Base-by-base conservation (phyloP, 2,329 filamentous ascomycete species). In the Cryphonectria japonica region DNA sequence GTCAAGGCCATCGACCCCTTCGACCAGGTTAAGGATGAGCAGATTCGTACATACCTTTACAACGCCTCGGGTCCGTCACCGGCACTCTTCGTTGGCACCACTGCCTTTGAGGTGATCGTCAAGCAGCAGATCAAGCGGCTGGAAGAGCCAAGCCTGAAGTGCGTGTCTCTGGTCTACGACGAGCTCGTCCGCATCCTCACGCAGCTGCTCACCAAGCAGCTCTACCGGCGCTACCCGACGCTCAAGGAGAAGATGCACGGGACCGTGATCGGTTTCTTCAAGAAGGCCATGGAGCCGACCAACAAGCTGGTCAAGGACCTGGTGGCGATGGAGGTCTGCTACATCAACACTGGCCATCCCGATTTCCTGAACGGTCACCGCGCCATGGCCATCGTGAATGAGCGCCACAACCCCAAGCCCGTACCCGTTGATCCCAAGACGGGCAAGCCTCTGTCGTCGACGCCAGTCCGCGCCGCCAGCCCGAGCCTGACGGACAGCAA, bases 51-150 rank as follows among this genome's bases (percentile, higher is more conserved):
- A 34, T 95, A 98, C 73, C 88, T 99, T 11, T 97, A 97, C 89
- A 99, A 99, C 88, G 98, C 96, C 34, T 98, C 96, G n/a, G 96
- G 96, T 79, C 96, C 96, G 41, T 97, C 95, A 1, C 96, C 96
- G 0, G 95, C 96, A 1, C 89, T 99, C 9, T 99, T 99, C 79
- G 96, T 99, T 41, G 96, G 96, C 69, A 98, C 96, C 9, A 97
- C 93, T 8, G 96, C 96, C n/a, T 99, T 99, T 77, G 96, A 99
- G 82, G 86, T 98, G 75, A 98, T 99, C 76, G 95, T 98, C 76
- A 99, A 98, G 87, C 94, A 98, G 81, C 95, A 99, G 82, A 99
- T 99, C 83, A 97, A 93, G 88, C 90, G 96, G 70, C 83, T 99
- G 67, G 96, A 99, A 82, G 96, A 99, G 73, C 97, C 96, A 54